Evolutionary conservation across 2,329 filamentous ascomycete genomes (phyloP), one percentile per base, ranked within the genome.

Genomic region (Talaromyces rugulosus): DNA sequence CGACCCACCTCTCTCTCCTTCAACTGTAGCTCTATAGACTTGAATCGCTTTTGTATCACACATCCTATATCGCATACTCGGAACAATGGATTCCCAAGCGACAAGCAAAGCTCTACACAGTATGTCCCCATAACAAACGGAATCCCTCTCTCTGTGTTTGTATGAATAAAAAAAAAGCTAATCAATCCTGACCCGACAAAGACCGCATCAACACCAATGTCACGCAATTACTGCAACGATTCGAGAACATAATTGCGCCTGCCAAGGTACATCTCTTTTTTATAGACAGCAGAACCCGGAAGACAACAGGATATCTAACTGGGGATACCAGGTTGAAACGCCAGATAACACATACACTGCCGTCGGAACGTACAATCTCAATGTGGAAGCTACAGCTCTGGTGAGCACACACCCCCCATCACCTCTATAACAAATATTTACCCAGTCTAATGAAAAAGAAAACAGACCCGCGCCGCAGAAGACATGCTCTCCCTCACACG

Each of bases 401-500:
- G 85, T 86, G 71, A 62, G 77, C 73, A 5, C 2, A 11, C 23
- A 11, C 11, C 9, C 27, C 11, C 14, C 55, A 40, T 5, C 31
- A 9, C 18, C 44, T 18, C n/a, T 1, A 9, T 54, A 9, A 6
- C 8, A 16, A 30, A 27, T 16, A 55, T 27, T 55, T 12, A 36
- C 23, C 8, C 23, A 36, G 52, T 36, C n/a, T 55, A 7, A 14
- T 23, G 23, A 23, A 23, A 23, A 23, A 23, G 2, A 23, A 23
- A 23, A 47, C 70, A 85, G 85, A 82, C 88, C 65, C 83, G 84
- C 61, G 82, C 84, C 1, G 82, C 83, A 14, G 86, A 89, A 74
- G 86, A 88, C 60, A 77, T 88, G 11, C 79, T 87, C 62, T 80
- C 81, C 12, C 72, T 89, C 14, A 86, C 85, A 30, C 82, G 87